A percentile compares a stretch with the other conserved stretches of the same genome.
Evolutionary conservation across 371 early-diverging fungal genomes (phyloP).

Genomic region (Mucor racemosus): DNA sequence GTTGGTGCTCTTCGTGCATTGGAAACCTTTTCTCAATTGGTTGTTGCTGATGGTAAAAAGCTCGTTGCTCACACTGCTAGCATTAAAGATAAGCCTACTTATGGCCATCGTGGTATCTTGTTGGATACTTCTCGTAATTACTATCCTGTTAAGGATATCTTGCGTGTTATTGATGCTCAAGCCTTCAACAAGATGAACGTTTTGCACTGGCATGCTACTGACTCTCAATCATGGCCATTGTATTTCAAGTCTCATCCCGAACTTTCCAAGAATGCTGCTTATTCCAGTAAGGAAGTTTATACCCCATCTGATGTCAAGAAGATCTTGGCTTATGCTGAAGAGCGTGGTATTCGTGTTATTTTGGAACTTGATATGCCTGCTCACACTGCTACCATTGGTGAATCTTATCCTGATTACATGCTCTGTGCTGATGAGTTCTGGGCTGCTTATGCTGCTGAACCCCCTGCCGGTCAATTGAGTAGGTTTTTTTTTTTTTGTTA

Average conservation of each 20-base stretch:
- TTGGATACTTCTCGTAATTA: conserved; percentile 83
- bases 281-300: conserved; percentile 61
- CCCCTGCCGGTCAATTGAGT: conserved; percentile 60
- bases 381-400: conserved; percentile 61
- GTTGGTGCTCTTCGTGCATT: conserved; percentile 83
- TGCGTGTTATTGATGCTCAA: conserved; percentile 76
- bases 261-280: conserved; percentile 70
- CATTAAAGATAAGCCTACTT: conserved; percentile 74
- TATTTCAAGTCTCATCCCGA: conserved; percentile 68
- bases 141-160: conserved; percentile 63
- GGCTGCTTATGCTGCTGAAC: conserved; percentile 63
- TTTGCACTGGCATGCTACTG: conserved; percentile 86
- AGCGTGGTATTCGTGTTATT: conserved; percentile 78
- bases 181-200: conserved; percentile 81
- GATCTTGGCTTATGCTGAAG: conserved; percentile 66
- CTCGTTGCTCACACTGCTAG: conserved; percentile 57
- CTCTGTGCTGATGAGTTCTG: conserved; percentile 54
- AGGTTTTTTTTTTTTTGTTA: too few species aligned
- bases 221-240: conserved; percentile 80
- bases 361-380: conserved; percentile 86
- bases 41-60: conserved; percentile 37
- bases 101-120: conserved; percentile 75
- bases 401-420: conserved; percentile 55
- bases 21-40: conserved; percentile 77
- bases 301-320: conserved; percentile 61